phyloP scores from a whole-genome alignment of 768 basidiomycete genomes.

The Suillus subluteus region DNA sequence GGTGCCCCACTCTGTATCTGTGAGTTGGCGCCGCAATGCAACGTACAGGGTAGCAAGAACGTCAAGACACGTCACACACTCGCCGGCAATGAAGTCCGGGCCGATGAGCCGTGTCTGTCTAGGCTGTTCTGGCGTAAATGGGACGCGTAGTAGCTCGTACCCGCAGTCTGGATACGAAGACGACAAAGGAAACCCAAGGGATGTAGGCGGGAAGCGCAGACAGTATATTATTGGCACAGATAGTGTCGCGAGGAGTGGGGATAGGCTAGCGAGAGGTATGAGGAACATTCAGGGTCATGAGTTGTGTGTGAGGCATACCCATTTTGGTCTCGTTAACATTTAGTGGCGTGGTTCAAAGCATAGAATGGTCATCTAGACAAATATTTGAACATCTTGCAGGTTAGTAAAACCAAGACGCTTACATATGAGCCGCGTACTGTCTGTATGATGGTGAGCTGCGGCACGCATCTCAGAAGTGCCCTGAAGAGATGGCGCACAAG shows the following conservation, averaged over 20 bases:
- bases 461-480: no score
- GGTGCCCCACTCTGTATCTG: constrained; percentile 9
- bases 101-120: neutral
- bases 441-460: no score
- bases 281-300: no score
- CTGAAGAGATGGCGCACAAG: no score
- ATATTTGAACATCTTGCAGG: no score
- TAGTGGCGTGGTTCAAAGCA: no score
- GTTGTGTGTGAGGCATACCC: no score
- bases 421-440: no score
- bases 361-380: no score
- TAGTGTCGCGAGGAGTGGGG: neutral
- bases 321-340: no score
- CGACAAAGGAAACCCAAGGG: neutral
- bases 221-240: neutral
- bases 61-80: constrained; percentile 8
- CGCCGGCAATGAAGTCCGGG: no score
- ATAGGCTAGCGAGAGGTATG: neutral
- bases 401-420: no score
- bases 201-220: neutral
- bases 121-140: neutral
- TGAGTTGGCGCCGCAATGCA: constrained; percentile 12
- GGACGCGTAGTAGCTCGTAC: neutral
- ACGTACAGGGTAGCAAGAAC: constrained; percentile 1
- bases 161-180: neutral